Evolutionary conservation across 2,329 filamentous ascomycete species (phyloP), one percentile per base, ranked within the genome.

Genomic region (Xylaria digitata): DNA sequence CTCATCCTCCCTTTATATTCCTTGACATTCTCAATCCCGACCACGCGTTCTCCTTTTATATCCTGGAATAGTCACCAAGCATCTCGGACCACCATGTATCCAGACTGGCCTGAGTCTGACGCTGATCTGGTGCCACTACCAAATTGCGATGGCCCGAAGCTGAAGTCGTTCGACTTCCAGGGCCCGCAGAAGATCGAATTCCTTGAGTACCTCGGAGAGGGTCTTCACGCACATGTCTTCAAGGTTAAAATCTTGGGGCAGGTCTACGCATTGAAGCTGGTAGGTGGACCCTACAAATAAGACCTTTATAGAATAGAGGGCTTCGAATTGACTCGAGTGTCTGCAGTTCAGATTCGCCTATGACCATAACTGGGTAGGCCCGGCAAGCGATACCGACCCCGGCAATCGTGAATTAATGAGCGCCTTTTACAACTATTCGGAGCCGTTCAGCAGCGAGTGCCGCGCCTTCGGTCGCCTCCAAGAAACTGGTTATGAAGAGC

Each of bases 401-500:
- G 7, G 1, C 7, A 6, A 34, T 34, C 32, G 32, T 9, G 32
- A 34, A 9, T 7, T 9, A 1, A 53, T 70, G 59, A 56, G 40
- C 7, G 48, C 58, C 30, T 40, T 72, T 13, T 71, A 62, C 62
- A 34, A 72, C 9, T 71, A 73, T 55, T 43, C 53, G 15, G 75
- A 76, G 1, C 72, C 74, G 0, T 75, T 76, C 50, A 70, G 58
- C 61, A 59, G 60, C 61, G 73, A 76, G 52, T 75, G 72, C 60
- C 71, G 75, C 23, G 74, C 72, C 49, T 77, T 71, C 62, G 75
- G 73, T 34, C 74, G 74, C 37, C 67, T 76, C 11, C 56, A 76
- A 58, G 75, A 75, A 65, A 53, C 62, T 13, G 72, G 70, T 32
- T 48, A 67, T 37, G 71, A 72, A n/a, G 69, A 74, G 8, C 64